Evolutionary conservation across 169 alveolate genomes (phyloP).

Genomic region (Plasmodium inui): DNA sequence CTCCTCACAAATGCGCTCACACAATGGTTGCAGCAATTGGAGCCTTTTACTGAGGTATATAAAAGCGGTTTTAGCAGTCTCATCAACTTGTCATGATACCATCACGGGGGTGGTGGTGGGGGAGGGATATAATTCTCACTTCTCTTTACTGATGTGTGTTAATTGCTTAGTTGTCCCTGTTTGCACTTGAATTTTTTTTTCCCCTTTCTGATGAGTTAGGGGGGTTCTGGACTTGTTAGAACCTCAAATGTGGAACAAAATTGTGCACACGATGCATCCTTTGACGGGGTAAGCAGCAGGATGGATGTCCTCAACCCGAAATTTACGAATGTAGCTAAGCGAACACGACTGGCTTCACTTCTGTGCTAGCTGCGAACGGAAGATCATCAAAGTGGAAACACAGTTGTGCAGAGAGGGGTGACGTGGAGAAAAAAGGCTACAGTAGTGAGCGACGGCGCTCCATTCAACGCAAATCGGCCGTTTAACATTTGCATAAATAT

Average conservation of each 20-base stretch:
- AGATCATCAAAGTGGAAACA: background rate
- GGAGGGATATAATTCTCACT: background rate
- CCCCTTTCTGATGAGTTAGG: background rate
- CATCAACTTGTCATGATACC: conserved; percentile 8
- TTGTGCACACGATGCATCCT: background rate
- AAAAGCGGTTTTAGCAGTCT: background rate
- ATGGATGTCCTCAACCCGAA: background rate
- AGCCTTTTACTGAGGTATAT: background rate
- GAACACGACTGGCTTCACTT: background rate
- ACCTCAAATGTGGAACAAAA: background rate
- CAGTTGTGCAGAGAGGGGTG: background rate
- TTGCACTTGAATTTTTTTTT: background rate
- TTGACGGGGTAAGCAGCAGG: background rate
- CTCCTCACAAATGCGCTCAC: background rate
- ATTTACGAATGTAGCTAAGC: background rate
- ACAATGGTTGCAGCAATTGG: background rate
- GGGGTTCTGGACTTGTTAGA: background rate
- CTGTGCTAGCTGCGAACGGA: background rate
- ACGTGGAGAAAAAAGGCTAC: background rate
- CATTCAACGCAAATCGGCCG: background rate
- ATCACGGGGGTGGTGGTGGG: background rate
- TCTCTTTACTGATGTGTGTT: background rate
- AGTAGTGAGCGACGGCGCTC: background rate
- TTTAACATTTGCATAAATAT: background rate
- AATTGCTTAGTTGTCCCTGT: background rate